Percentiles rank a stretch among this genome's conserved stretches.
Conservation (phyloP, 352 stramenopile species). For the Phytophthora brassicae region DNA sequence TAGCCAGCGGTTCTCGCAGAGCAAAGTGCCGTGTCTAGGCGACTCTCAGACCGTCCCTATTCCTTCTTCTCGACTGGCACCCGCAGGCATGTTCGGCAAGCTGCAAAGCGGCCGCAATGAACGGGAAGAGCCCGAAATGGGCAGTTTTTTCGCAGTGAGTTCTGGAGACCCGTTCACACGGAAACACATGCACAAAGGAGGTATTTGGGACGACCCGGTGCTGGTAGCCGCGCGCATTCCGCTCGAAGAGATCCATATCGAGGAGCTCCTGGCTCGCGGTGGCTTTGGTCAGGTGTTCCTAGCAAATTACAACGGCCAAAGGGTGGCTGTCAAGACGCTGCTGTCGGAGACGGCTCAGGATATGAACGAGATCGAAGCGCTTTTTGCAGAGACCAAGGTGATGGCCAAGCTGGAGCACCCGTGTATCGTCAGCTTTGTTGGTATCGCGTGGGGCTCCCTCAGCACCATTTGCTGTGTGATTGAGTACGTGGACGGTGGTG, state of each 20-base stretch:
- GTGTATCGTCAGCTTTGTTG: constrained; percentile 66
- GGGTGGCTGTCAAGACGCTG: constrained; percentile 62
- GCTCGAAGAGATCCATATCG: constrained; percentile 42
- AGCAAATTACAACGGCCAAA: constrained; percentile 44
- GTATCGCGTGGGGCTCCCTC: constrained; percentile 59
- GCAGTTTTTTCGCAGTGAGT: constrained; percentile 13
- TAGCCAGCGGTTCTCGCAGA: constrained; percentile 9
- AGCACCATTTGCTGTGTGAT: constrained; percentile 47
- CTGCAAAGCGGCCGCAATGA: constrained; percentile 2
- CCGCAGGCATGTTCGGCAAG: constrained; percentile 4
- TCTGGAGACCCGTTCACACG: constrained; percentile 25
- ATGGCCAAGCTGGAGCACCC: constrained; percentile 60
- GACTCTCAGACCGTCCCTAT: constrained; percentile 17
- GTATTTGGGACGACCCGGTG: constrained; percentile 45
- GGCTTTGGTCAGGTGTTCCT: constrained; percentile 58
- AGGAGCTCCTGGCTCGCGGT: constrained; percentile 46
- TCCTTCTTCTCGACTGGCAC: constrained; percentile 15
- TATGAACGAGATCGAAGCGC: constrained; percentile 51
- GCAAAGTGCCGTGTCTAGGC: constrained; percentile 20
- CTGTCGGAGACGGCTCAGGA: constrained; percentile 49
- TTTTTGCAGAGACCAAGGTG: constrained; percentile 59
- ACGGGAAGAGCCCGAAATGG: background rate
- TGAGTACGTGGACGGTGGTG: constrained; percentile 50
- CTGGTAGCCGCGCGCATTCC: constrained; percentile 45
- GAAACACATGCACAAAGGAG: constrained; percentile 27